These are phyloP conservation scores for Eucalyptus cloeziana DNA, from an alignment of 345 rosid genomes.

Conservation along the genomic window DNA sequence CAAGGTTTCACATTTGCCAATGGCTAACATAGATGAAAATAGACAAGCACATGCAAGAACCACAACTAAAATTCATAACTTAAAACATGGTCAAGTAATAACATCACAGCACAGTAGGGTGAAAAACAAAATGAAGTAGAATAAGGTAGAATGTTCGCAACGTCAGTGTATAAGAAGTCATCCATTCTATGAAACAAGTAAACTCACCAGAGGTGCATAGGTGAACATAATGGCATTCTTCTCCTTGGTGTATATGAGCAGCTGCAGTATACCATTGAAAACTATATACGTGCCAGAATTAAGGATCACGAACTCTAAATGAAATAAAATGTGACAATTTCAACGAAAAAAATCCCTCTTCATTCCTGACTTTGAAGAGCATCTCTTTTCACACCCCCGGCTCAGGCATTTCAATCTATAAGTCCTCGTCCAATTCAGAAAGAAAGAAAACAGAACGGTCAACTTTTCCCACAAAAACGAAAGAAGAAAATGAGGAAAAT, in stretches of 20 bases:
- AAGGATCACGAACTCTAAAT: slow-evolving; percentile 19
- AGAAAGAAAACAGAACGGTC: background rate
- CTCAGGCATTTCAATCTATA: background rate
- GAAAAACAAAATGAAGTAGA: background rate
- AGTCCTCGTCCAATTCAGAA: background rate
- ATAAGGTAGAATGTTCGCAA: background rate
- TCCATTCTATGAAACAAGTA: background rate
- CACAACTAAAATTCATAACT: background rate
- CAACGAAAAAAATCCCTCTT: background rate
- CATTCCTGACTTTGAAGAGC: background rate
- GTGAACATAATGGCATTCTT: slow-evolving; percentile 88
- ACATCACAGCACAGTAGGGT: background rate
- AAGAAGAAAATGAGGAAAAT: background rate
- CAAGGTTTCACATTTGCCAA: background rate
- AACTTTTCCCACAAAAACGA: background rate
- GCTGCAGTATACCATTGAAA: slow-evolving; percentile 76
- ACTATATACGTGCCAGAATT: slow-evolving; percentile 86
- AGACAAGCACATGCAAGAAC: background rate
- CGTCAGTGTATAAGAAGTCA: background rate
- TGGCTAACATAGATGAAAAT: background rate
- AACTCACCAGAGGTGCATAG: slow-evolving; percentile 75
- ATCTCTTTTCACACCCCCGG: background rate
- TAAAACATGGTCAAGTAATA: background rate
- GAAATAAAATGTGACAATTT: background rate
- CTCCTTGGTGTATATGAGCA: slow-evolving; percentile 74